Evolutionary conservation across 768 basidiomycete species (phyloP).

Genomic region (Termitomyces sp.): DNA sequence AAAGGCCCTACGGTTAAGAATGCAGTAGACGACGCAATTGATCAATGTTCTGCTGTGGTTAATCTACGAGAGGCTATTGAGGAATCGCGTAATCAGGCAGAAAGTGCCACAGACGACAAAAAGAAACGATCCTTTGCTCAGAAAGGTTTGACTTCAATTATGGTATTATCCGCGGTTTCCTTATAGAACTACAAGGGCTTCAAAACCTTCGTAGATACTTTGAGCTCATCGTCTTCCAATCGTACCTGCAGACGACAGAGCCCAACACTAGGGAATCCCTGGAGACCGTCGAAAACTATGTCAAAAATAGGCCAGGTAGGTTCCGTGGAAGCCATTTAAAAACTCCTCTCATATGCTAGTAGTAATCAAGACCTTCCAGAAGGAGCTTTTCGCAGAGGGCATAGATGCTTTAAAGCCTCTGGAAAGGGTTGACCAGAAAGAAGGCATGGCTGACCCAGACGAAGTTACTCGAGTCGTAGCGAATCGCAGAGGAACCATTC

Average conservation of each 20-base stretch:
- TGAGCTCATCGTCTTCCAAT: slow-evolving; percentile 82
- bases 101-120: slow-evolving; percentile 68
- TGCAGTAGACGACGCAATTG: slow-evolving; percentile 83
- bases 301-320: slow-evolving; percentile 79
- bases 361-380: slow-evolving; percentile 96
- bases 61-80: slow-evolving; percentile 91
- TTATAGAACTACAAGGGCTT: slow-evolving; percentile 41
- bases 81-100: slow-evolving; percentile 69
- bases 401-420: slow-evolving; percentile 78
- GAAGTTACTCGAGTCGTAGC: slow-evolving; percentile 86
- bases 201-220: slow-evolving; percentile 84
- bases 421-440: slow-evolving; percentile 59
- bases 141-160: slow-evolving; percentile 47
- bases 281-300: slow-evolving; percentile 76
- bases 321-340: background rate
- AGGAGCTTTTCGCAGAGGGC: slow-evolving; percentile 78
- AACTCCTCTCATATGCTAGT: background rate
- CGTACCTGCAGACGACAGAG: slow-evolving; percentile 77
- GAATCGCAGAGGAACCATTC: slow-evolving; percentile 77
- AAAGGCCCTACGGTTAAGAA: slow-evolving; percentile 84
- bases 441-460: slow-evolving; percentile 79
- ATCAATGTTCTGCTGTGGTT: slow-evolving; percentile 76
- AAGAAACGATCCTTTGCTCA: slow-evolving; percentile 63
- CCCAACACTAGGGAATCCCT: slow-evolving; percentile 76
- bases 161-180: background rate